Base-by-base conservation (phyloP, 116 monocot genomes). In the Papilionanthe hybrid region DNA sequence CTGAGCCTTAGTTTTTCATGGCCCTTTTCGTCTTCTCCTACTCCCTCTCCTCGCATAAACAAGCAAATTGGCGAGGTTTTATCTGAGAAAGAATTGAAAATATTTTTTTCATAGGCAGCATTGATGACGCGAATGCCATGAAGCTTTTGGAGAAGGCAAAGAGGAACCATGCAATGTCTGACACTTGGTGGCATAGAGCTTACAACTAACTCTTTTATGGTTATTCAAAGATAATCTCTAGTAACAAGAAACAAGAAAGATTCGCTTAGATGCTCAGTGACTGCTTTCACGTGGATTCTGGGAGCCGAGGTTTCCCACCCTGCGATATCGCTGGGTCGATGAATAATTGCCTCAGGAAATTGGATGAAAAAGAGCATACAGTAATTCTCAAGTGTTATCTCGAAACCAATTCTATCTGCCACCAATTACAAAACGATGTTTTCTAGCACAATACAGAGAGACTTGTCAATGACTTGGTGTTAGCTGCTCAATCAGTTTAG, bases 361-460 rank as follows among this genome's bases (percentile, higher is more conserved):
- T 97, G 27, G 77, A 85, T 42, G 91, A 90, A 23, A 79, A 67
- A 25, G 90, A 93, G 67, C 86, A 89, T 17, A 85, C 84, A 55
- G 83, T 89, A 50, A 94, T 92, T 53, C 92, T 91, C 32, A 86
- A 89, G 60, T 98, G 91, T 81, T 98, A 89, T 75, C 82, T 91
- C 42, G 86, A 94, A 78, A 91, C 94, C 75, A 92, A 97, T 74
- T 82, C 88, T 20, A 88, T 97, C 23, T 97, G 94, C 82, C 89
- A 94, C 77, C 96, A 92, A 72, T 79, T 98, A 53, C 94, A 98
- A 79, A 87, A 85, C 20, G 87, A 88, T 48, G 83, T 84, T n/a
- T 99, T 99, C 87, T 91, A 89, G 83, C 83, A 80, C 66, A 83
- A 86, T 0, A 99, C 93, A 1, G 93, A 95, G 88, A 88, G 86